A percentile compares a stretch with the other conserved stretches of the same genome.
Evolutionary conservation across 2,329 filamentous ascomycete genomes (phyloP).

Genomic region (Fusarium newnesense): DNA sequence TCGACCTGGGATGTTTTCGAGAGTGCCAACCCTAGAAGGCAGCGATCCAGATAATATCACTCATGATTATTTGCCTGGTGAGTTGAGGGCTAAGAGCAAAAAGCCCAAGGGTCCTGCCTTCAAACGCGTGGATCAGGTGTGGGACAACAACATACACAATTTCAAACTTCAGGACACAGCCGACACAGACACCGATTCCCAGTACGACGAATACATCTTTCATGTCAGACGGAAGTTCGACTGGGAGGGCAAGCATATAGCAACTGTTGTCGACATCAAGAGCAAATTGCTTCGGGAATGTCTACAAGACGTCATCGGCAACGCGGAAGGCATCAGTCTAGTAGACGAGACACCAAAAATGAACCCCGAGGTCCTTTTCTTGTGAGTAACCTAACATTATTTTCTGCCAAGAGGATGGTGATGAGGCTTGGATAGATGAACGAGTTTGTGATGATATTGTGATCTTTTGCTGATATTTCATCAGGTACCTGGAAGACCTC

Average conservation of each 20-base stretch:
- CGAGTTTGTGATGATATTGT: not conserved
- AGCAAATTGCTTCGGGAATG: constrained; percentile 80
- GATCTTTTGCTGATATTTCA: not conserved
- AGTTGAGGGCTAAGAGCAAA: constrained; percentile 36
- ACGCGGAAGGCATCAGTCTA: constrained; percentile 69
- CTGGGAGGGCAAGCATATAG: constrained; percentile 81
- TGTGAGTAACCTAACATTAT: constrained; percentile 54
- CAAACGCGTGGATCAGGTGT: constrained; percentile 65
- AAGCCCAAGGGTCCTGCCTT: constrained; percentile 49
- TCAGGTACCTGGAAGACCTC: constrained; percentile 82
- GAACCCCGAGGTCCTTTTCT: constrained; percentile 76
- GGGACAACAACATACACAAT: constrained; percentile 61
- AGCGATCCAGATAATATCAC: not conserved
- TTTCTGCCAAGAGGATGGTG: not conserved
- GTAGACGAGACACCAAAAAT: constrained; percentile 82
- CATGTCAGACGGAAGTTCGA: constrained; percentile 85
- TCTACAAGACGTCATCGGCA: constrained; percentile 53
- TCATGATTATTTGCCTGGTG: constrained; percentile 7
- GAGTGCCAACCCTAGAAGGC: not conserved
- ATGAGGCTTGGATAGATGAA: not conserved
- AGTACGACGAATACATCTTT: constrained; percentile 84
- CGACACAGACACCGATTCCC: constrained; percentile 54
- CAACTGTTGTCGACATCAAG: constrained; percentile 83
- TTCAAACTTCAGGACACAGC: constrained; percentile 66
- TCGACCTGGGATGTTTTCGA: not conserved